phyloP scores from a whole-genome alignment of 345 rosid species.

The Linum usitatissimum region DNA sequence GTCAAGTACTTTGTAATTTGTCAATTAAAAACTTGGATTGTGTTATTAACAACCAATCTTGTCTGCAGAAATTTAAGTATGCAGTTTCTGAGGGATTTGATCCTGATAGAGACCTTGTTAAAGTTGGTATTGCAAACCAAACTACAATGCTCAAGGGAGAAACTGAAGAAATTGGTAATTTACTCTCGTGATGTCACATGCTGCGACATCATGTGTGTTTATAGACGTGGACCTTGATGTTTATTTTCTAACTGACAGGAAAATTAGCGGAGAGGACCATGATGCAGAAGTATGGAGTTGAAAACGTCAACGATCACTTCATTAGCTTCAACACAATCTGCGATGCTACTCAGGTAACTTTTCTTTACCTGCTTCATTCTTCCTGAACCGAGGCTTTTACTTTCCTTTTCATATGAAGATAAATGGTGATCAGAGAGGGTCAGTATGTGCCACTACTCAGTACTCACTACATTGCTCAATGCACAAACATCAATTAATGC shows the following conservation, averaged over 20 bases:
- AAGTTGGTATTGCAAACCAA: conserved; percentile 90
- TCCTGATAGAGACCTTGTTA: conserved; percentile 70
- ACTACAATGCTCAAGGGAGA: conserved; percentile 98
- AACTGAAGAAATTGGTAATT: conserved; percentile 88
- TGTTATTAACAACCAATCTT: background rate
- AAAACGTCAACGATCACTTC: conserved; percentile 69
- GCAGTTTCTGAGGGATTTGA: conserved; percentile 79
- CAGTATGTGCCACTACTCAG: no score
- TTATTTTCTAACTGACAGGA: conserved; percentile 36
- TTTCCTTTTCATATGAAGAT: no score
- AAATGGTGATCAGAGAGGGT: no score
- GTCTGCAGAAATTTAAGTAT: conserved; percentile 64
- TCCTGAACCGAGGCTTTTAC: background rate
- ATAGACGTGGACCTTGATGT: background rate
- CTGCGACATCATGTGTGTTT: conserved; percentile 1
- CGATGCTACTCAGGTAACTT: conserved; percentile 81
- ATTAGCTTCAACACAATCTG: conserved; percentile 93
- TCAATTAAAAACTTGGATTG: background rate
- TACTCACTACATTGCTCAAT: no score
- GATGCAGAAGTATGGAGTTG: conserved; percentile 86
- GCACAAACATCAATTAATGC: background rate
- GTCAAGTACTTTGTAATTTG: background rate
- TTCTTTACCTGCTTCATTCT: background rate
- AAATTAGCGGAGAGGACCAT: conserved; percentile 68
- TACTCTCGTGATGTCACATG: background rate